phyloP scores from a whole-genome alignment of 1,284 basidiomycete genomes.

The Tilletia indica region DNA sequence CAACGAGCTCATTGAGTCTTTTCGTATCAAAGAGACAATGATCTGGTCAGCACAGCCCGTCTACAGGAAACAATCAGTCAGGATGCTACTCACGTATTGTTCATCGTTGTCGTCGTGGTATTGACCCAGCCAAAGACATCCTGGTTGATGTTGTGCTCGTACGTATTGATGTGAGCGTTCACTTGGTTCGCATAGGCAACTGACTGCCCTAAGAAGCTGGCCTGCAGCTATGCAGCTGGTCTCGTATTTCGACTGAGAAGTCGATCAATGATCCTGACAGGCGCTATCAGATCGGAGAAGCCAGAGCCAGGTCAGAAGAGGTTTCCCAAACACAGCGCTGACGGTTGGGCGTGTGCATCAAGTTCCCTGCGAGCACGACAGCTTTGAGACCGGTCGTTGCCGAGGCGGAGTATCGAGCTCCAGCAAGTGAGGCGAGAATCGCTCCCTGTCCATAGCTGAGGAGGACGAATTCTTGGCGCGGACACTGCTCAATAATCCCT shows the following conservation, averaged over 20 bases:
- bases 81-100: slow-evolving; percentile 60
- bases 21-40: not conserved
- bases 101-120: slow-evolving; percentile 81
- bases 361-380: not conserved
- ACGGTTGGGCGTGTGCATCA: slow-evolving; percentile 1
- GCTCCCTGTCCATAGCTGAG: not conserved
- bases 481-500: too few species aligned
- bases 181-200: slow-evolving; percentile 71
- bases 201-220: slow-evolving; percentile 19
- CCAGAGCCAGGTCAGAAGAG: not conserved
- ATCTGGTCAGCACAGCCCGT: too few species aligned
- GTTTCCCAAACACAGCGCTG: not conserved
- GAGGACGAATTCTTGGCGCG: not conserved
- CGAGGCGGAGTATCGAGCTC: not conserved
- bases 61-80: not conserved
- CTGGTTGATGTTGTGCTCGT: slow-evolving; percentile 76
- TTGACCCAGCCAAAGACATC: slow-evolving; percentile 83
- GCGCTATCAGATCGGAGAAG: not conserved
- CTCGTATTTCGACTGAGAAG: not conserved
- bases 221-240: slow-evolving; percentile 1
- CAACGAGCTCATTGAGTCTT: slow-evolving; percentile 59
- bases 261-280: not conserved
- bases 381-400: not conserved
- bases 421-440: not conserved
- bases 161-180: slow-evolving; percentile 68